Percentiles rank a stretch among this genome's conserved stretches.
Evolutionary conservation across 495 filamentous ascomycete species (phyloP).

Genomic region (Tuber microsphaerosporum): DNA sequence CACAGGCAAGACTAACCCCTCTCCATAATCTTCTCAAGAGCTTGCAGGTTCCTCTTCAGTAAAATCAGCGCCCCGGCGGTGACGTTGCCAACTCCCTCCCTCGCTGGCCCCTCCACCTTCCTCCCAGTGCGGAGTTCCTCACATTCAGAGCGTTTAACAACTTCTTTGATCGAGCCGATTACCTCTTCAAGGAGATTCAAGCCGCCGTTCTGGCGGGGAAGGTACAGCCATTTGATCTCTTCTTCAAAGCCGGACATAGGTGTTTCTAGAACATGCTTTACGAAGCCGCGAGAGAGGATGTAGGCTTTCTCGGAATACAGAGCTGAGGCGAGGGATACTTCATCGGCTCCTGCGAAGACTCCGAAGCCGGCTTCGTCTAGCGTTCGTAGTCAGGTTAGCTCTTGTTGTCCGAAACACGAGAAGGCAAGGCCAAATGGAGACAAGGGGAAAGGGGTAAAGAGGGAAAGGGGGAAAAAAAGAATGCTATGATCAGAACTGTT

Average conservation of each 20-base stretch:
- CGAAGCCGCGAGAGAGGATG: constrained; percentile 51
- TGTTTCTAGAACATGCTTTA: constrained; percentile 47
- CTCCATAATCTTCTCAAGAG: constrained; percentile 42
- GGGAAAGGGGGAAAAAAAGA: not conserved
- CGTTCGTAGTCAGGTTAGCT: constrained; percentile 7
- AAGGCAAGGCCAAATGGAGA: not conserved
- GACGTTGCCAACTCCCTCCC: constrained; percentile 31
- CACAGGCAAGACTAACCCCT: not conserved
- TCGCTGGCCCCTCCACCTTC: constrained; percentile 9
- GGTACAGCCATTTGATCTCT: constrained; percentile 51
- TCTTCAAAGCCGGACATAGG: constrained; percentile 47
- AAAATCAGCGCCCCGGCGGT: constrained; percentile 44
- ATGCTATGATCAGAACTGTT: not conserved
- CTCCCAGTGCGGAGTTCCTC: constrained; percentile 17
- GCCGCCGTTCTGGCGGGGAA: constrained; percentile 38
- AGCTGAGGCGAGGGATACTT: constrained; percentile 46
- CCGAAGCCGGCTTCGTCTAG: constrained; percentile 57
- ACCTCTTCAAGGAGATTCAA: constrained; percentile 33
- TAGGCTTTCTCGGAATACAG: constrained; percentile 55
- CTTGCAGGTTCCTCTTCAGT: constrained; percentile 43
- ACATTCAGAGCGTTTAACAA: constrained; percentile 16
- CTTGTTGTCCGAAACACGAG: not conserved
- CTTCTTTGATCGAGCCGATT: constrained; percentile 22
- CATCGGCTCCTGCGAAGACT: constrained; percentile 44
- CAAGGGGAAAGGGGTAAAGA: not conserved